phyloP scores from a whole-genome alignment of 768 basidiomycete species.

The Neoboletus magnificus region DNA sequence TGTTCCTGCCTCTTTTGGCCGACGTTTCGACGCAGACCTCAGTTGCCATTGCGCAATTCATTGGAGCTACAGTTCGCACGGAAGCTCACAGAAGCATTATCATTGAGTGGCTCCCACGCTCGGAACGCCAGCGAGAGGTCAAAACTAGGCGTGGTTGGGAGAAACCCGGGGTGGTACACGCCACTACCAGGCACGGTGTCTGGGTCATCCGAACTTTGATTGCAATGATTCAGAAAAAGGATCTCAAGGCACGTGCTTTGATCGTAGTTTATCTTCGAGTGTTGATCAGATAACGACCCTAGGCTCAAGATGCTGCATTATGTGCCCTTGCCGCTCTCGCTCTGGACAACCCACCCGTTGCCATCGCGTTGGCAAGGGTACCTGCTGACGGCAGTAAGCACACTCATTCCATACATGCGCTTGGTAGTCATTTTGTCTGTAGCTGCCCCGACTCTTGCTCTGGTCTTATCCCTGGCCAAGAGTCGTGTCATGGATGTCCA shows the following conservation, averaged over 20 bases:
- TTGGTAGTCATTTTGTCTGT: constrained; percentile 1
- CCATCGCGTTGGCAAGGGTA: constrained; percentile 45
- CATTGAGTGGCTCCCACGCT: constrained; percentile 59
- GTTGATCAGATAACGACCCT: neutral
- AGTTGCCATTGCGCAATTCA: constrained; percentile 55
- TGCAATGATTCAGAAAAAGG: constrained; percentile 45
- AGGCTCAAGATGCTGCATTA: constrained; percentile 68
- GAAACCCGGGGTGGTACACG: constrained; percentile 43
- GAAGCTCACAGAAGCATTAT: constrained; percentile 48
- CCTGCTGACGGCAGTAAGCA: constrained; percentile 38
- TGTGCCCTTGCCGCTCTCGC: constrained; percentile 62
- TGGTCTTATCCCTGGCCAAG: constrained; percentile 52
- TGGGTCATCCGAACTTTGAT: constrained; percentile 58
- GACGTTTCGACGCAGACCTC: constrained; percentile 41
- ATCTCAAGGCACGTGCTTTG: constrained; percentile 46
- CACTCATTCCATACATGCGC: constrained; percentile 19
- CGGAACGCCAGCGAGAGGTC: constrained; percentile 51
- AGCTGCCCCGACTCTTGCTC: constrained; percentile 31
- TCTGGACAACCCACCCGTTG: constrained; percentile 57
- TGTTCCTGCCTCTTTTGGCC: constrained; percentile 61
- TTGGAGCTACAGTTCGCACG: constrained; percentile 50
- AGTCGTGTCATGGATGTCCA: constrained; percentile 60
- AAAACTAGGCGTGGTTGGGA: constrained; percentile 74
- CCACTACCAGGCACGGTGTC: constrained; percentile 45
- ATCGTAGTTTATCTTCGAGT: neutral